Percentiles rank a stretch among this genome's conserved stretches.
Evolutionary conservation across 495 filamentous ascomycete genomes (phyloP).

Genomic region (Clavariopsis aquatica): DNA sequence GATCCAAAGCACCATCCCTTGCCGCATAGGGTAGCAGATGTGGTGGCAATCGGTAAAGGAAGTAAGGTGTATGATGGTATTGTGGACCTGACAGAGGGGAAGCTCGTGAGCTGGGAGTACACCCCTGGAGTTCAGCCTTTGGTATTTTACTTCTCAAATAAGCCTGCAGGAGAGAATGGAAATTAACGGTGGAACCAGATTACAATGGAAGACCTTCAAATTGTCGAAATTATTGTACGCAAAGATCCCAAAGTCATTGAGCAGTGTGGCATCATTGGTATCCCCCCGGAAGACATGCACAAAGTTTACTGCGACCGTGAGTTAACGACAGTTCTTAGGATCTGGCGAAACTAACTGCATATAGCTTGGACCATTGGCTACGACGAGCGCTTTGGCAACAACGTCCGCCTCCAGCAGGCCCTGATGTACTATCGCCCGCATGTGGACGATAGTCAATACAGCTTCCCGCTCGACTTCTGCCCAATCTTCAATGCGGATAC

Average conservation of each 20-base stretch:
- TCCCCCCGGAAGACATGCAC: slow-evolving; percentile 81
- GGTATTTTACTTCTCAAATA: slow-evolving; percentile 45
- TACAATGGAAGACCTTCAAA: slow-evolving; percentile 90
- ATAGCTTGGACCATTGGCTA: slow-evolving; percentile 94
- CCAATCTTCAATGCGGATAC: slow-evolving; percentile 87
- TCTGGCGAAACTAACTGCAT: slow-evolving; percentile 10
- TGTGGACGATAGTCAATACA: slow-evolving; percentile 85
- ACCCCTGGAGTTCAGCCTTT: slow-evolving; percentile 83
- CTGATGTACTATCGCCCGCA: slow-evolving; percentile 94
- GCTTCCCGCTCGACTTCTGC: slow-evolving; percentile 90
- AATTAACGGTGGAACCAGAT: slow-evolving; percentile 55
- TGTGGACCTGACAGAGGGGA: slow-evolving; percentile 71
- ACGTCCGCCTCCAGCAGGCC: slow-evolving; percentile 82
- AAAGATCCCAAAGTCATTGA: slow-evolving; percentile 88
- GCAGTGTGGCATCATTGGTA: slow-evolving; percentile 86
- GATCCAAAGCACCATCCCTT: slow-evolving; percentile 61
- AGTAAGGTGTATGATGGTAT: slow-evolving; percentile 83
- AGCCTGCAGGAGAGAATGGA: not conserved
- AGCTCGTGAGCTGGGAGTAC: slow-evolving; percentile 73
- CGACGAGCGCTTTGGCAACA: slow-evolving; percentile 84
- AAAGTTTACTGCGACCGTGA: slow-evolving; percentile 89
- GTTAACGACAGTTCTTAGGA: slow-evolving; percentile 38
- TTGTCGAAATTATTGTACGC: slow-evolving; percentile 78
- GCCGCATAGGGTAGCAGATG: slow-evolving; percentile 74
- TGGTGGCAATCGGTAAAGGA: slow-evolving; percentile 80